Conservation (phyloP, 441 rosid species). For the Arabidopsis hybrid region DNA sequence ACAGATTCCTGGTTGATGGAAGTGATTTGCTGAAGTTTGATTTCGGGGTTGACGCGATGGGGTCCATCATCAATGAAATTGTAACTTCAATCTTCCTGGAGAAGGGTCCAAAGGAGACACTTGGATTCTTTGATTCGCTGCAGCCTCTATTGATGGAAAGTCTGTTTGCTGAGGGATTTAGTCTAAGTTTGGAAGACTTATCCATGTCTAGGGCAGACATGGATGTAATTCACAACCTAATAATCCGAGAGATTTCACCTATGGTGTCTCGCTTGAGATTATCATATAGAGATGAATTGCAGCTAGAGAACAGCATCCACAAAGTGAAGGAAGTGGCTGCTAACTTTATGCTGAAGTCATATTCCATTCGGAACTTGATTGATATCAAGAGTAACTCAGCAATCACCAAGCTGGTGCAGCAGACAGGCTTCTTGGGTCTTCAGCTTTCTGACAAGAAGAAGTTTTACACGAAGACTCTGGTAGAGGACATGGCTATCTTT, state of each 20-base stretch:
- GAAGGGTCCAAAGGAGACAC: conserved; percentile 78
- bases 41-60: conserved; percentile 50
- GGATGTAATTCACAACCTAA: conserved; percentile 43
- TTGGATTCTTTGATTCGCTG: conserved; percentile 71
- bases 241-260: conserved; percentile 53
- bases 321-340: conserved; percentile 57
- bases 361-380: conserved; percentile 71
- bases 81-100: conserved; percentile 66
- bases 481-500: conserved; percentile 78
- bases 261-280: conserved; percentile 64
- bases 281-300: conserved; percentile 75
- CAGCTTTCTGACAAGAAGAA: conserved; percentile 83
- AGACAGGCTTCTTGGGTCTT: conserved; percentile 79
- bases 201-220: conserved; percentile 53
- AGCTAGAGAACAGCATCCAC: conserved; percentile 73
- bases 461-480: conserved; percentile 76
- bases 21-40: conserved; percentile 64
- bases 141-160: conserved; percentile 92
- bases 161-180: conserved; percentile 70
- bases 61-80: conserved; percentile 61
- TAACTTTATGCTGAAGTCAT: conserved; percentile 64
- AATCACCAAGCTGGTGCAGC: conserved; percentile 70
- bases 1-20: conserved; percentile 57
- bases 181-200: conserved; percentile 78
- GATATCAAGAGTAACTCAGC: conserved; percentile 86